Evolutionary conservation across 2,329 filamentous ascomycete genomes (phyloP).

Genomic region (Exophiala viscosa): DNA sequence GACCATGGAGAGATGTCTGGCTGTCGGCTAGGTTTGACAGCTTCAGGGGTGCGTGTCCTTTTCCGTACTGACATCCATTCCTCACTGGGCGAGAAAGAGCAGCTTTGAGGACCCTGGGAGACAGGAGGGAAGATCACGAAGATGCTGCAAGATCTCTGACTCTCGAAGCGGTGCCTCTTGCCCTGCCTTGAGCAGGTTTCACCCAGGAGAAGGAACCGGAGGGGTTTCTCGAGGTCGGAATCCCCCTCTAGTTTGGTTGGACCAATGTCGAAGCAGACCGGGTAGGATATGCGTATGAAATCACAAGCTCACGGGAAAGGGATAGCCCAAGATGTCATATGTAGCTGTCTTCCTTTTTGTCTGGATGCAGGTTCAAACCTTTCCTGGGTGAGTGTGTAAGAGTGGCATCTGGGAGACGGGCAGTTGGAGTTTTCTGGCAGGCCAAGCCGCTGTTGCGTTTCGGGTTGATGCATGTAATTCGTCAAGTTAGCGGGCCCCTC

Average conservation of each 20-base stretch:
- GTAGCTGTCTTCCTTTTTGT: no score
- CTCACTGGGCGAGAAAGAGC: neutral
- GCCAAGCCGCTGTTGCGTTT: no score
- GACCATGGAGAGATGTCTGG: constrained; percentile 1
- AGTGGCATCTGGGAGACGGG: no score
- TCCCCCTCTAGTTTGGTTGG: neutral
- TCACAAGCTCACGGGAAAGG: neutral
- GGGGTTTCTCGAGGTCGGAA: neutral
- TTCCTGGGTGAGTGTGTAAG: no score
- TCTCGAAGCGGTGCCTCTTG: no score
- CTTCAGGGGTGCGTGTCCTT: constrained; percentile 1
- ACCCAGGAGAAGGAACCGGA: no score
- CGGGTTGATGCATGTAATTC: no score
- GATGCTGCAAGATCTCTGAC: no score
- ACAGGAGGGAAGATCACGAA: neutral
- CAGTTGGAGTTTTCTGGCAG: no score
- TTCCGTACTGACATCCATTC: neutral
- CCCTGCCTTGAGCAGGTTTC: no score
- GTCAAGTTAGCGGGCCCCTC: no score
- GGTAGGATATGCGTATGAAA: neutral
- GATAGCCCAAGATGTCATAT: constrained; percentile 1
- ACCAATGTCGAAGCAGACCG: neutral
- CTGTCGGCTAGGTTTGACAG: constrained; percentile 9
- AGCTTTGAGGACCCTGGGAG: neutral
- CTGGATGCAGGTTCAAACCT: no score